Percentiles rank a stretch among this genome's conserved stretches.
Conservation (phyloP, 148 eudicot species). For the Fallopia convolvulus region DNA sequence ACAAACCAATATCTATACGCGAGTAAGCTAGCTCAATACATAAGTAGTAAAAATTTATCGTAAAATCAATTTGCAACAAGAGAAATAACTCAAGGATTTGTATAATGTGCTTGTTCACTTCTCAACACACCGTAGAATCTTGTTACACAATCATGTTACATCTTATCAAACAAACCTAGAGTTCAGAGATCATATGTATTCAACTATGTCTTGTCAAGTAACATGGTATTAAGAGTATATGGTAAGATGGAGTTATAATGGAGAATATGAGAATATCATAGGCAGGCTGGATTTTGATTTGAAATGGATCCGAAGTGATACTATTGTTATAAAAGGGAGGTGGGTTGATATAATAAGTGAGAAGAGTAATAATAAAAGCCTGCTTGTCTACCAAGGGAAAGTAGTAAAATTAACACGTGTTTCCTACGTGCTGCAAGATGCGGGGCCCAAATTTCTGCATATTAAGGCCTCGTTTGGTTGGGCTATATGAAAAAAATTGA, state of each 20-base stretch:
- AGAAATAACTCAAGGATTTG: too few species aligned
- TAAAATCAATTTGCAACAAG: too few species aligned
- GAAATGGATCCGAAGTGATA: conserved; percentile 9
- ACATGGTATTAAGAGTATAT: background rate
- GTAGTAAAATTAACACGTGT: background rate
- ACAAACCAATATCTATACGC: too few species aligned
- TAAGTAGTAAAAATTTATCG: too few species aligned
- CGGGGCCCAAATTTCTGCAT: background rate
- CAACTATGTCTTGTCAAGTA: background rate
- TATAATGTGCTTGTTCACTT: too few species aligned
- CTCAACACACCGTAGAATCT: background rate
- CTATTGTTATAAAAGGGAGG: background rate
- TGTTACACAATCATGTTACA: background rate
- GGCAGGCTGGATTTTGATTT: background rate
- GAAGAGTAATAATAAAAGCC: background rate
- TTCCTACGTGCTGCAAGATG: background rate
- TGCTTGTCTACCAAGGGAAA: background rate
- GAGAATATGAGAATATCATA: background rate
- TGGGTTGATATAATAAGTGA: background rate
- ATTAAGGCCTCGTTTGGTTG: too few species aligned
- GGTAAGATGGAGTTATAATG: background rate
- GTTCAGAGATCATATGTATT: background rate
- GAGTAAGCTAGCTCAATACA: too few species aligned
- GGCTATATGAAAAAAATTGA: too few species aligned
- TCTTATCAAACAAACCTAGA: background rate